Base-by-base conservation (phyloP, 768 basidiomycete genomes). In the Lactarius tabidus region DNA sequence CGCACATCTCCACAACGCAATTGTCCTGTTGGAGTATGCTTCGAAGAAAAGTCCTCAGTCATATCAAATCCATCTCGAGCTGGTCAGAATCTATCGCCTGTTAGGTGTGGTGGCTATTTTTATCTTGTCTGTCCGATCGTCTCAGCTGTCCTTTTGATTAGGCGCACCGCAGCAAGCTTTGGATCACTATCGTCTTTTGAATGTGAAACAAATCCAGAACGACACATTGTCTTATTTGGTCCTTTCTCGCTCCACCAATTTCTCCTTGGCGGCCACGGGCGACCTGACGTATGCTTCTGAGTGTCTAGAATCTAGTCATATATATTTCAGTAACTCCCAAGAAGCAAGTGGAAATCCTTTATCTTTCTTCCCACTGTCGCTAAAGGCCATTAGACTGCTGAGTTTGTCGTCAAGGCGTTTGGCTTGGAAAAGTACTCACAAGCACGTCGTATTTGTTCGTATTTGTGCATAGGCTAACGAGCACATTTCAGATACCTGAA, bases 221-320 rank as follows among this genome's bases (percentile, higher is more conserved):
- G 95, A 97, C 71, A 96, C 95, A 1, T 79, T 97, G 9, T 92
- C 91, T 1, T 91, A 96, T 72, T 83, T 92, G 61, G 75, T 94
- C 59, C 82, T 94, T 48, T 85, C 90, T 23, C 84, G 93, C 26
- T 84, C 88, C 14, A 84, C 87, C 26, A 90, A 86, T 0, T 95
- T 93, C 78, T 92, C 91, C 3, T 77, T 89, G 43, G 87, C 90
- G 52, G 80, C 89, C 5, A 82, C 78, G 17, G 92, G 92, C 9
- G 92, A 94, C 70, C 74, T 94, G 33, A 88, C 90, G 1, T 83
- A 85, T 74, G 79, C 84, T 28, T 82, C 87, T 17, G 92, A 93
- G 74, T 90, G 89, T 72, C 70, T 91, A 43, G 90, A 92, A 72
- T 81, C 89, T 4, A 89, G 87, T 62, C 89, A 93, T 65, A 90